Conservation (phyloP, 2,329 filamentous ascomycete genomes). For the Fusarium papillatum region DNA sequence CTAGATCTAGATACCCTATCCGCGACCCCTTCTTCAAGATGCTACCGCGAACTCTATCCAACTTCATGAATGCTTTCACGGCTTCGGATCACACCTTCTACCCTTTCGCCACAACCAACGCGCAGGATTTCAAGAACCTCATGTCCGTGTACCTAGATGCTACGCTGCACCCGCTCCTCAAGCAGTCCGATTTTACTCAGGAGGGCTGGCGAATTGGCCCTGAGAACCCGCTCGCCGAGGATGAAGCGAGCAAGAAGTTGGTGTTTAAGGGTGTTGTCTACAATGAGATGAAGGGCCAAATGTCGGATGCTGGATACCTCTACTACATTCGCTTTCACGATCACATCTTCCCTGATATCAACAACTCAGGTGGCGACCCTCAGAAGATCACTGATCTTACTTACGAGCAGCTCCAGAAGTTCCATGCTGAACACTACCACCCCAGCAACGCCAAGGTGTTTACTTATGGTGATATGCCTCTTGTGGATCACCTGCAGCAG, state of each 20-base stretch:
- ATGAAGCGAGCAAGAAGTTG: conserved; percentile 73
- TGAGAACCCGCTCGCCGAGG: conserved; percentile 80
- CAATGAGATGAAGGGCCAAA: conserved; percentile 99
- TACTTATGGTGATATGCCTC: conserved; percentile 94
- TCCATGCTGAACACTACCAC: conserved; percentile 95
- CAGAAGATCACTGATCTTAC: conserved; percentile 97
- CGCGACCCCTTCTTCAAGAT: conserved; percentile 99
- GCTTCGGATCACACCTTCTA: conserved; percentile 97
- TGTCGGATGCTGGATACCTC: conserved; percentile 96
- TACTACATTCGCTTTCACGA: conserved; percentile 98
- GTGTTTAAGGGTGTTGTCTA: conserved; percentile 99
- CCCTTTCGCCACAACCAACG: conserved; percentile 96
- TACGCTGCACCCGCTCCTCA: conserved; percentile 89
- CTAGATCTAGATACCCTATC: conserved; percentile 84
- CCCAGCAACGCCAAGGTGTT: conserved; percentile 97
- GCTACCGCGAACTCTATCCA: conserved; percentile 97
- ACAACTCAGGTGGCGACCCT: conserved; percentile 97
- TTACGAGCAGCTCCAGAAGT: conserved; percentile 88
- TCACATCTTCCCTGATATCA: conserved; percentile 91
- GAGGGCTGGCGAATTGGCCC: conserved; percentile 98
- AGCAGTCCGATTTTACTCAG: conserved; percentile 93
- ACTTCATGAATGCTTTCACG: conserved; percentile 99
- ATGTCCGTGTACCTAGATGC: conserved; percentile 98
- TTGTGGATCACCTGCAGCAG: conserved; percentile 84
- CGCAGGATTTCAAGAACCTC: conserved; percentile 94